Percentiles rank a stretch among this genome's conserved stretches.
These are phyloP conservation scores for Neurospora sp. DNA, from an alignment of 495 filamentous ascomycete species.

Conservation along the genomic window DNA sequence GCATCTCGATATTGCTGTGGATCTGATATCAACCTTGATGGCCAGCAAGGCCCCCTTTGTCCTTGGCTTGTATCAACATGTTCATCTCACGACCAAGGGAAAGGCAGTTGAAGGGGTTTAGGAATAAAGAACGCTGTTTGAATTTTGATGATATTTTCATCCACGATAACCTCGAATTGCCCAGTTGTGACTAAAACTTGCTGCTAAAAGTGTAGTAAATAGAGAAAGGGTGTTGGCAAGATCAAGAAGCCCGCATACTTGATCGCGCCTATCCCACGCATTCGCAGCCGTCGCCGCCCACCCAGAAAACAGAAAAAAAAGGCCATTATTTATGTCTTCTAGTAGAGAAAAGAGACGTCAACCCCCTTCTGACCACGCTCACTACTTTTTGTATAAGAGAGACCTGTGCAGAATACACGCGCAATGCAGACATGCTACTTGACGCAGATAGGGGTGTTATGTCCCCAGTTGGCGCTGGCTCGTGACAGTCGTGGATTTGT, in stretches of 20 bases:
- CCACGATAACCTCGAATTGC: not conserved
- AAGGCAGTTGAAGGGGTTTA: not conserved
- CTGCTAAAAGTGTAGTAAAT: not conserved
- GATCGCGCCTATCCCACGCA: constrained; percentile 30
- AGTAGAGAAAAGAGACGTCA: constrained; percentile 32
- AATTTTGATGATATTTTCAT: not conserved
- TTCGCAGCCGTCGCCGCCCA: constrained; percentile 24
- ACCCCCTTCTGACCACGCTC: constrained; percentile 34
- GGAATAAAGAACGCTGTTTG: not conserved
- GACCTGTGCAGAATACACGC: constrained; percentile 36
- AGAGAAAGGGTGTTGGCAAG: not conserved
- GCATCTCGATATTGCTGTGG: not conserved
- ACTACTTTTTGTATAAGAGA: constrained; percentile 42
- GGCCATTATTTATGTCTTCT: constrained; percentile 29
- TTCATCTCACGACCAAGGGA: not conserved
- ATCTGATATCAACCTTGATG: not conserved
- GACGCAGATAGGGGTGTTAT: constrained; percentile 20
- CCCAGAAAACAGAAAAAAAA: constrained; percentile 27
- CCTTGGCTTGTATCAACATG: not conserved
- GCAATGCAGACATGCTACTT: constrained; percentile 27
- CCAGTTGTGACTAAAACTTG: not conserved
- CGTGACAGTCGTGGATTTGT: constrained; percentile 19
- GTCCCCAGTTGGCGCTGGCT: constrained; percentile 22
- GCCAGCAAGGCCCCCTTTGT: not conserved
- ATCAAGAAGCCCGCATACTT: constrained; percentile 25